Base-by-base conservation (phyloP, 1,139 yeast species). In the Wickerhamomyces sp. region DNA sequence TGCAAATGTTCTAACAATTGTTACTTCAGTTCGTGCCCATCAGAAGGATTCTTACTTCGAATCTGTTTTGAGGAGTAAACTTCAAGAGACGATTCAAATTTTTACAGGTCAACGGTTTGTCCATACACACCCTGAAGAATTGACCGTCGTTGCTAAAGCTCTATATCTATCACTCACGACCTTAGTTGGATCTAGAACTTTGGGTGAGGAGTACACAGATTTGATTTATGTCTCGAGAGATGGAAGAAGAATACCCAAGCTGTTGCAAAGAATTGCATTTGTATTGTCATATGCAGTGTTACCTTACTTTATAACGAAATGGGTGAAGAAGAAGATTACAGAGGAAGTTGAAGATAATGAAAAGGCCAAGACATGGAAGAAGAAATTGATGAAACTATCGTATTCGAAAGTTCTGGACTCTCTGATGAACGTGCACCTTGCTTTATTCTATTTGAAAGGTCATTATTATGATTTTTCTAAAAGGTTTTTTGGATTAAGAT, bases 121-220 rank as follows among this genome's bases (percentile, higher is more conserved):
- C 12, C 82, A 83, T 49, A 63, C 72, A 6, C 72, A 79, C 49
- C 75, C 83, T 1, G 70, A 75, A 32, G 87, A 82, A 47, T 66
- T 88, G 18, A 64, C 79, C 1, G 70, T 77, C 0, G 58, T 65
- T 3, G 74, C 84, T 5, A 75, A 79, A 37, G 60, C 80, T 3
- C 35, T 78, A 1, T 88, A 89, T 51, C 64, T 86, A 19, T 63
- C 69, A 2, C 61, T 86, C 25, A 89, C 96, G 0, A 87, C 96
- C 0, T 57, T 83, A 13, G 43, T 75, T 5, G 91, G 93, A 0
- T 76, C 86, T 5, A 67, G 93, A 38, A 89, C 97, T 0, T 62
- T 89, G 23, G 98, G 98, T 0, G 97, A 89, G 55, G 97, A 91
- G 58, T 89, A 89, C 57, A 91, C 89, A 14, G 96, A 89, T 58